Evolutionary conservation across 1,284 basidiomycete genomes (phyloP), one percentile per base, ranked within the genome.

Genomic region (Tylopilus sp.): DNA sequence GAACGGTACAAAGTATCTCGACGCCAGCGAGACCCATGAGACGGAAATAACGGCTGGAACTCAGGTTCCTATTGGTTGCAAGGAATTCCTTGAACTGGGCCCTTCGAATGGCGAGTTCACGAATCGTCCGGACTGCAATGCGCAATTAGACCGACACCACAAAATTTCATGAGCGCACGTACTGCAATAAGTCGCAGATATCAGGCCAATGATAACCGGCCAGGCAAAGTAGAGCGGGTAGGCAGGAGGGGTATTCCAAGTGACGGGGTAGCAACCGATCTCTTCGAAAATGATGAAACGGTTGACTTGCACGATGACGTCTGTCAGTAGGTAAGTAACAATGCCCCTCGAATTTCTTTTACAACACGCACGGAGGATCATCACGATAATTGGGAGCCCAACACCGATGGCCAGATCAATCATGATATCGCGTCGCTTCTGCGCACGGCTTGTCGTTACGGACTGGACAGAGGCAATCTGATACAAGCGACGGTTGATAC

Each of bases 341-440:
- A 24, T 29, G 43, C 4, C 4, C 11, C 7, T 19, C 8, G n/a
- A 44, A 13, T 24, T 13, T 22, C 11, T 39, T 35, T 13, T 37
- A 9, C 7, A 26, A 3, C 2, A 76, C 81, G 58, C 57, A 84
- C 81, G 81, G 1, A 84, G 63, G 36, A 65, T 71, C 77, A 82
- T 80, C 51, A 67, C 69, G 4, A 83, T 4, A 1, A 74, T n/a
- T 1, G 83, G 83, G 1, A 82, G 37, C 0, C 75, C 76, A 11
- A 76, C 63, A 51, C 82, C 80, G 58, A 84, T 73, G 1, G 68
- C 41, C 26, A 72, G 42, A 45, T 85, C 82, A 43, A 80, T 69
- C 15, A 75, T 60, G 40, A 72, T 61, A 29, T 76, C 67, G 14
- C 63, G 68, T 62, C 17, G 72, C 63, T 36, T 72, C 60, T 62